These are phyloP conservation scores for Gracilaria caudata DNA, from an alignment of 23 red algal species.

Conservation along the genomic window DNA sequence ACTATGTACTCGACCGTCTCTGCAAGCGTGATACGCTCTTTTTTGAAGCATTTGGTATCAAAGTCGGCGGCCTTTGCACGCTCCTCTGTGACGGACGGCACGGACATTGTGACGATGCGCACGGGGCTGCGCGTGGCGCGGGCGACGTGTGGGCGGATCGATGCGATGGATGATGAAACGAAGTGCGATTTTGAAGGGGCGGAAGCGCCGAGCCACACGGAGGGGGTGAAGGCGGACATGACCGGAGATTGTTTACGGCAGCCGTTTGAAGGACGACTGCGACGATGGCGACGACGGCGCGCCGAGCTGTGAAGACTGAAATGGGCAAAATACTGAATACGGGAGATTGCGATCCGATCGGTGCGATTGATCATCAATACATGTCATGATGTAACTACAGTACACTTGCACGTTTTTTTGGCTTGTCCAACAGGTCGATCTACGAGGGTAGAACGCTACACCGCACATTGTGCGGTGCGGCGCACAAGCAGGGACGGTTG, in stretches of 20 bases:
- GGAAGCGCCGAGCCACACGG: conserved; percentile 29
- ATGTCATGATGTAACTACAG: no score
- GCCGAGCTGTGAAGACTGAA: not conserved
- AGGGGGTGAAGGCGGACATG: conserved; percentile 36
- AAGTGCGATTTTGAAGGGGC: not conserved
- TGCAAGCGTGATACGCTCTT: conserved; percentile 81
- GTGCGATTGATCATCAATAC: not conserved
- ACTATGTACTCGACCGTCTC: conserved; percentile 92
- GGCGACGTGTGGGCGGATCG: not conserved
- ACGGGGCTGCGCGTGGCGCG: not conserved
- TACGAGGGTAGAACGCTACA: no score
- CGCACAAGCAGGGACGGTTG: no score
- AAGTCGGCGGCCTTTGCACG: conserved; percentile 83
- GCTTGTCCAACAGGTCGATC: no score
- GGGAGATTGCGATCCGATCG: conserved; percentile 17
- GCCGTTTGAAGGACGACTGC: not conserved
- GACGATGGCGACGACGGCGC: not conserved
- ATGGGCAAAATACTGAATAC: not conserved
- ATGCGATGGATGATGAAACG: not conserved
- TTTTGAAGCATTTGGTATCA: conserved; percentile 80
- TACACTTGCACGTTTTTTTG: no score
- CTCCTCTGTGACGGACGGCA: conserved; percentile 73
- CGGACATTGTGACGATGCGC: conserved; percentile 24
- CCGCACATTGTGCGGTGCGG: no score
- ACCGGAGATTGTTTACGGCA: not conserved